Evolutionary conservation across 345 rosid genomes (phyloP).

Genomic region (Eucalyptus grandis): DNA sequence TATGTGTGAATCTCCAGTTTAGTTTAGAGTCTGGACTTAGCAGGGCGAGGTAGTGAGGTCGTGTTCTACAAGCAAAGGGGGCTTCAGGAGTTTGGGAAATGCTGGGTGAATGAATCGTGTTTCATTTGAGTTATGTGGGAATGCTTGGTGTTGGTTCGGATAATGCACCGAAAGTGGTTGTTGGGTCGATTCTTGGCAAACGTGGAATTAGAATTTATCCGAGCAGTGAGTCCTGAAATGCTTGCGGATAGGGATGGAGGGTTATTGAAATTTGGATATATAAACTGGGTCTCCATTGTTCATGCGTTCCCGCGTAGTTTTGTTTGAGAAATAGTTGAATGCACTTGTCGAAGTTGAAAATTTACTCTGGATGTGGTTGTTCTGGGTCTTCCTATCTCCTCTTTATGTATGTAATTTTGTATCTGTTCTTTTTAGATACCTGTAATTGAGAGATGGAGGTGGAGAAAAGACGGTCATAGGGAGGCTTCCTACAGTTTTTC

Average conservation of each 20-base stretch:
- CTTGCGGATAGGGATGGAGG: not conserved
- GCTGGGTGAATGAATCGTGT: too few species aligned
- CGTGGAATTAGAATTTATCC: not conserved
- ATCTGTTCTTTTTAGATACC: not conserved
- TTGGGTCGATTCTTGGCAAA: too few species aligned
- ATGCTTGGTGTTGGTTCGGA: too few species aligned
- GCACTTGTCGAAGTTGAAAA: not conserved
- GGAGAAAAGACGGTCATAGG: constrained; percentile 55
- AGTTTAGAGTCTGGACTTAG: too few species aligned
- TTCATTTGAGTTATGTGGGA: too few species aligned
- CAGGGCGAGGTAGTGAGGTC: too few species aligned
- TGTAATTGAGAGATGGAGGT: constrained; percentile 46
- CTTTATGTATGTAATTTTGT: not conserved
- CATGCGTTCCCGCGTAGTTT: not conserved
- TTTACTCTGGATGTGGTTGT: not conserved
- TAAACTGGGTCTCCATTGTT: not conserved
- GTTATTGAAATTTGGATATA: not conserved
- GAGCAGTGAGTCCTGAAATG: not conserved
- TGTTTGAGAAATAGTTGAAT: not conserved
- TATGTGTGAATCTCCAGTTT: too few species aligned
- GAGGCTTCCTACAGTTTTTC: constrained; percentile 58
- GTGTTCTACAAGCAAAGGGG: too few species aligned
- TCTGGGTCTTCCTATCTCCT: not conserved
- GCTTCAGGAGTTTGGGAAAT: too few species aligned
- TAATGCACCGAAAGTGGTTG: too few species aligned